These are phyloP conservation scores for Russula dissimulans DNA, from an alignment of 768 basidiomycete genomes.

Conservation along the genomic window DNA sequence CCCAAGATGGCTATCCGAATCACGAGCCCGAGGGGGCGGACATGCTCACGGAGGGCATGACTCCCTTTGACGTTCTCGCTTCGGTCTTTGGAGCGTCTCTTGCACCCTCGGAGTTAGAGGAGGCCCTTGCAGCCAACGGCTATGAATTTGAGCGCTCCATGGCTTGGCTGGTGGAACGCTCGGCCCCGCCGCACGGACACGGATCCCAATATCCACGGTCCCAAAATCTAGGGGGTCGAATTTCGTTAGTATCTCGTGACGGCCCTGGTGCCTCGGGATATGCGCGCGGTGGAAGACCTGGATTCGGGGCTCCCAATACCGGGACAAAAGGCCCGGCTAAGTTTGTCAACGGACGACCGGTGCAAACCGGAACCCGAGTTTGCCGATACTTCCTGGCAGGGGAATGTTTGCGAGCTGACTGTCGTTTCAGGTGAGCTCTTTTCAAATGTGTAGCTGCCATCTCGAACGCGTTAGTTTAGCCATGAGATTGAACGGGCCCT, in stretches of 20 bases:
- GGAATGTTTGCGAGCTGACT: conserved; percentile 92
- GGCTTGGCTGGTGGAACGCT: conserved; percentile 84
- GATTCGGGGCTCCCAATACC: conserved; percentile 21
- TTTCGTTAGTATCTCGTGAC: conserved; percentile 58
- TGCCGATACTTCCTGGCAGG: conserved; percentile 96
- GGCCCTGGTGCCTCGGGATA: conserved; percentile 22
- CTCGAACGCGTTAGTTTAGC: conserved; percentile 33
- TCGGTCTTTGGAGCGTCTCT: conserved; percentile 90
- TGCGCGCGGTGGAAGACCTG: conserved; percentile 37
- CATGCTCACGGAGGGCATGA: conserved; percentile 85
- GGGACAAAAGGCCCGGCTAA: conserved; percentile 28
- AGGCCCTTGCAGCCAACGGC: conserved; percentile 76
- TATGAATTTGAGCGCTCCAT: conserved; percentile 96
- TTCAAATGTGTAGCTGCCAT: background rate
- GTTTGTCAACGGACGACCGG: conserved; percentile 46
- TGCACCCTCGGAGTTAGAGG: conserved; percentile 85
- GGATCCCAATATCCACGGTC: conserved; percentile 38
- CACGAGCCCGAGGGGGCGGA: conserved; percentile 46
- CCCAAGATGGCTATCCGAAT: conserved; percentile 15
- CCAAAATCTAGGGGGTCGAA: conserved; percentile 57
- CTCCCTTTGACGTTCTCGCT: conserved; percentile 90
- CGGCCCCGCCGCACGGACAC: conserved; percentile 35
- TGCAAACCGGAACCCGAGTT: conserved; percentile 62
- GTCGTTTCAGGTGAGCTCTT: conserved; percentile 81
- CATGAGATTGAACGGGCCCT: conserved; percentile 92